Evolutionary conservation across 2,329 filamentous ascomycete genomes (phyloP), one percentile per base, ranked within the genome.

Genomic region (Plectosphaerella cucumerina): DNA sequence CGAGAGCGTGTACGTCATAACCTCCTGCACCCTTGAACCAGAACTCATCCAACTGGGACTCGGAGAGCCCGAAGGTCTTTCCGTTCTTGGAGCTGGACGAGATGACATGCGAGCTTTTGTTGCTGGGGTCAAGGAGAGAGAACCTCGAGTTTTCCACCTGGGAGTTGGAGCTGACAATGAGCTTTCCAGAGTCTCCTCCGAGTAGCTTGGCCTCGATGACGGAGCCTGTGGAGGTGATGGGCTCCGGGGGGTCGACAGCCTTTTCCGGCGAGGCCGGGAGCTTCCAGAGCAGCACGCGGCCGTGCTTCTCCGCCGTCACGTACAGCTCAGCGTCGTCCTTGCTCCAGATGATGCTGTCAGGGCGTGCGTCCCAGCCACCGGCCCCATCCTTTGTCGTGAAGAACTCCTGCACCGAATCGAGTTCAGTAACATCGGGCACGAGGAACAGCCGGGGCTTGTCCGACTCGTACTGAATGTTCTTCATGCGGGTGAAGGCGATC

Each of bases 401-500:
- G 53, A 86, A 84, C 59, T 86, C 82, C 55, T 82, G 74, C 12
- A 84, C 78, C 52, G 79, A 78, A 53, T 71, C 72, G 10, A 84
- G 68, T 53, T 84, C 76, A 14, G 65, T 66, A 46, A 89, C 71
- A 58, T 89, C 78, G 1, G 81, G 78, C 6, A 89, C 66, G 3
- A 90, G 69, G 55, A 91, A 70, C 4, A 90, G 71, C 43, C 84
- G 79, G 43, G 86, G 79, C 65, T 87, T 87, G 70, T 96, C 90
- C 15, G 86, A 82, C 67, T 97, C 91, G 64, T 96, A 96, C 53
- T 86, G 83, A 48, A 82, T 76, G 50, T 79, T 79, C 56, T 81
- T 79, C 91, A 95, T 96, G 54, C 88, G 83, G 26, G 89, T 76
- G 65, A 95, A 96, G 2, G 83, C 89, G 22, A 93, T 73, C 53